Conservation (phyloP, 2,329 filamentous ascomycete species). For the Hypoxylon sp. region DNA sequence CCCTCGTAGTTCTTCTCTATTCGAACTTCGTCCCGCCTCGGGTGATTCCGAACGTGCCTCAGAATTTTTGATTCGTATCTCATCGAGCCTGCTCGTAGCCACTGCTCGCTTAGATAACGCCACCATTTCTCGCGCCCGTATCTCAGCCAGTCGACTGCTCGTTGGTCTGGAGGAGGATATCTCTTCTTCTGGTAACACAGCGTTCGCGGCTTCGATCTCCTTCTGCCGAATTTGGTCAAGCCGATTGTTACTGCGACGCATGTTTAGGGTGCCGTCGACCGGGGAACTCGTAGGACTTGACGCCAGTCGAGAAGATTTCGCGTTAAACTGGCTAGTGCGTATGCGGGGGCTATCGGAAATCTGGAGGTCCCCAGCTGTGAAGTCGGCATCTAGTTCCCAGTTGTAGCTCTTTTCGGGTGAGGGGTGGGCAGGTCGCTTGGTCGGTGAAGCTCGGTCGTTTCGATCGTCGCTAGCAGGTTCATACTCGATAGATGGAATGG, state of each 20-base stretch:
- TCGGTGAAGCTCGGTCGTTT: conserved; percentile 46
- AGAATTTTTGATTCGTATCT: conserved; percentile 67
- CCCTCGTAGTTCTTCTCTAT: conserved; percentile 47
- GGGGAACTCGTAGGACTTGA: conserved; percentile 25
- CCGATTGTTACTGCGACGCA: conserved; percentile 54
- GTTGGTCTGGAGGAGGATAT: conserved; percentile 38
- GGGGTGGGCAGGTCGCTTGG: conserved; percentile 28
- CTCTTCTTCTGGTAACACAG: conserved; percentile 46
- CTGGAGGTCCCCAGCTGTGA: conserved; percentile 70
- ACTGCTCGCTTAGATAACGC: conserved; percentile 63
- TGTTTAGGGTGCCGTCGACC: conserved; percentile 36
- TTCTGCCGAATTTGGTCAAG: conserved; percentile 56
- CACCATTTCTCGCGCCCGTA: conserved; percentile 61
- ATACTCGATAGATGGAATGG: conserved; percentile 50
- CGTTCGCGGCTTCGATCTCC: conserved; percentile 54
- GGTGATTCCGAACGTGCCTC: conserved; percentile 60
- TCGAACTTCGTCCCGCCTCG: conserved; percentile 55
- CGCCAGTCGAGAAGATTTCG: conserved; percentile 25
- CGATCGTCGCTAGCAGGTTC: conserved; percentile 45
- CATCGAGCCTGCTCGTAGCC: conserved; percentile 66
- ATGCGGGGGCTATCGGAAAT: conserved; percentile 70
- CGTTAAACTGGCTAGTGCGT: conserved; percentile 55
- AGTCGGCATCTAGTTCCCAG: conserved; percentile 71
- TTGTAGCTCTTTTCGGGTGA: conserved; percentile 68
- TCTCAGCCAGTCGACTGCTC: conserved; percentile 66